Conservation (phyloP, 2,329 filamentous ascomycete genomes). For the Penicillium janthinellum region DNA sequence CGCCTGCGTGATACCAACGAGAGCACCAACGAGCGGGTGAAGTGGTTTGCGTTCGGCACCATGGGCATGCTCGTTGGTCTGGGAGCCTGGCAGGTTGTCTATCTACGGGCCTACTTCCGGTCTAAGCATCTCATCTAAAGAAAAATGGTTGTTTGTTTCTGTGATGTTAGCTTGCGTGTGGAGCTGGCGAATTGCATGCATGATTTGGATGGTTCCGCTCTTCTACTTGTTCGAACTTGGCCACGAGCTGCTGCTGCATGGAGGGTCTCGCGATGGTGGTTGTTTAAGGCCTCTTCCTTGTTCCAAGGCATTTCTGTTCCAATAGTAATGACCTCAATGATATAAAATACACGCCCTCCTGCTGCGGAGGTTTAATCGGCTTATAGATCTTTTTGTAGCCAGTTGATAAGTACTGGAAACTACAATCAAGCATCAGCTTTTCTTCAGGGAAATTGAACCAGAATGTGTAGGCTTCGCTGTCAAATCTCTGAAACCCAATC, state of each 20-base stretch:
- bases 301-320: conserved; percentile 27
- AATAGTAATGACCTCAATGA: conserved; percentile 32
- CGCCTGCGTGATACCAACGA: conserved; percentile 98
- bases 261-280: conserved; percentile 12
- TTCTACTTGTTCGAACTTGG: conserved; percentile 12
- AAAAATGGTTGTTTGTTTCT: neutral
- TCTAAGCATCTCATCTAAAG: conserved; percentile 69
- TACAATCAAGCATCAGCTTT: neutral
- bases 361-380: conserved; percentile 8
- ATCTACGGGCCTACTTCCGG: conserved; percentile 95
- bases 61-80: conserved; percentile 87
- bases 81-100: conserved; percentile 96
- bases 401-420: neutral
- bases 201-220: conserved; percentile 16
- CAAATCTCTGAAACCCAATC: neutral
- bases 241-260: conserved; percentile 9
- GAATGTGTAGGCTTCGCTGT: no score
- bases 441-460: no score
- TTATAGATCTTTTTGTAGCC: neutral
- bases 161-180: conserved; percentile 9
- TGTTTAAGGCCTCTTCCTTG: conserved; percentile 17
- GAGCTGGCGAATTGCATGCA: conserved; percentile 19
- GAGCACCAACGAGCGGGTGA: conserved; percentile 97
- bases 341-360: conserved; percentile 28
- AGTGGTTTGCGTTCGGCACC: conserved; percentile 95